Conservation (phyloP, 371 early-diverging fungal genomes). For the Mucor indicus region DNA sequence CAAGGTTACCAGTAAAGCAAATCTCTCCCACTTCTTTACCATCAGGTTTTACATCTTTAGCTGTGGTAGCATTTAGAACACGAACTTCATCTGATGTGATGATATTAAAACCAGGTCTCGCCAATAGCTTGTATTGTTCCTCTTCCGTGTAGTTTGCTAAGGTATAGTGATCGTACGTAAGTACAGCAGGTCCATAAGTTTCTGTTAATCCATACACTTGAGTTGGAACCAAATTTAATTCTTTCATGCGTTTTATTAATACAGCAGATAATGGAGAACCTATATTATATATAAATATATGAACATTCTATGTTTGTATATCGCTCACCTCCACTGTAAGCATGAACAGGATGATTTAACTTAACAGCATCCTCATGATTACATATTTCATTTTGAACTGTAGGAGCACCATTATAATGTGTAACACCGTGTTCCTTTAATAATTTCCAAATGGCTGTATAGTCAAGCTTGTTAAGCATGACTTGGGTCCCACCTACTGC, state of each 20-base stretch:
- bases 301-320: background rate
- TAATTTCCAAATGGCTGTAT: constrained; percentile 57
- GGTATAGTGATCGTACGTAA: constrained; percentile 33
- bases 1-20: constrained; percentile 61
- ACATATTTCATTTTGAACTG: constrained; percentile 63
- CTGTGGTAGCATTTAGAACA: constrained; percentile 48
- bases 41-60: constrained; percentile 52
- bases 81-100: constrained; percentile 57
- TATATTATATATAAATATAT: background rate
- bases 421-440: constrained; percentile 52
- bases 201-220: constrained; percentile 76
- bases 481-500: constrained; percentile 57
- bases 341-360: constrained; percentile 41
- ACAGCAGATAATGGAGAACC: constrained; percentile 62
- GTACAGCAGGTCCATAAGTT: constrained; percentile 54
- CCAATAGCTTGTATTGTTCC: constrained; percentile 39
- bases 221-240: constrained; percentile 52
- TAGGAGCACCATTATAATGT: constrained; percentile 67
- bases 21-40: constrained; percentile 65
- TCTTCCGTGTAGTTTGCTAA: constrained; percentile 31
- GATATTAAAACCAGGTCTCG: constrained; percentile 60
- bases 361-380: constrained; percentile 49
- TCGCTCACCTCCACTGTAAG: constrained; percentile 47
- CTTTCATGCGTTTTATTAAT: constrained; percentile 47
- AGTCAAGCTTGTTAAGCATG: constrained; percentile 62